Conservation (phyloP, 2,329 filamentous ascomycete species). For the Cadophora sp. region DNA sequence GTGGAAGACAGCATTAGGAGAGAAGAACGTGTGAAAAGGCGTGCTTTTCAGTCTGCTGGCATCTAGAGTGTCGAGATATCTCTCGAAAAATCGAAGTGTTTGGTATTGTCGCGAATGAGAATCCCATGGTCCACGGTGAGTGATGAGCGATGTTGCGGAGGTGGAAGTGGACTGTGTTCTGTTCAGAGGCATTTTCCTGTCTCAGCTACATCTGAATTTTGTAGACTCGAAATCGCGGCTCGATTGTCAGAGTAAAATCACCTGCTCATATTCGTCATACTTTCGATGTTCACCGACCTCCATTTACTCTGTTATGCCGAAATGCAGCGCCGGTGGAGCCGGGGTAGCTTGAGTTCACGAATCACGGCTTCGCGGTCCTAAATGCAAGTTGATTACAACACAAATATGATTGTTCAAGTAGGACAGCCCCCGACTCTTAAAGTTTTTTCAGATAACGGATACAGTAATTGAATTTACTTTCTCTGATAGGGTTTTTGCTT, state of each 20-base stretch:
- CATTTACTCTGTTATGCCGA: neutral
- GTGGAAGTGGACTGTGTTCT: neutral
- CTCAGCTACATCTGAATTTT: neutral
- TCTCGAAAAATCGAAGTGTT: conserved; percentile 27
- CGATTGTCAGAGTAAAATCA: neutral
- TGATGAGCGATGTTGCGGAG: conserved; percentile 18
- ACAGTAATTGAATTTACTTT: neutral
- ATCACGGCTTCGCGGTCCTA: neutral
- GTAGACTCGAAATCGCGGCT: neutral
- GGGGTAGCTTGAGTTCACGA: neutral
- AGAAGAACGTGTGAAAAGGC: conserved; percentile 20
- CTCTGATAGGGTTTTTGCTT: neutral
- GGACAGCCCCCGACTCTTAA: neutral
- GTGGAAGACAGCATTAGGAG: conserved; percentile 23
- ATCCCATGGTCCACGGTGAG: conserved; percentile 78
- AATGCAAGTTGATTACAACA: conserved; percentile 5
- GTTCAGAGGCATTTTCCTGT: neutral
- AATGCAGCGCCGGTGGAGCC: neutral
- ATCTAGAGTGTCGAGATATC: conserved; percentile 12
- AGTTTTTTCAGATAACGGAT: neutral
- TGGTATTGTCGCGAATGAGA: conserved; percentile 91
- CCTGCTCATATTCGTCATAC: neutral
- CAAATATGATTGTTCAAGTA: neutral
- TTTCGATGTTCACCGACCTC: neutral
- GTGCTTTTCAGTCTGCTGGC: neutral